phyloP scores from a whole-genome alignment of 805 yeast genomes.

The Metschnikowia peoriensis region DNA sequence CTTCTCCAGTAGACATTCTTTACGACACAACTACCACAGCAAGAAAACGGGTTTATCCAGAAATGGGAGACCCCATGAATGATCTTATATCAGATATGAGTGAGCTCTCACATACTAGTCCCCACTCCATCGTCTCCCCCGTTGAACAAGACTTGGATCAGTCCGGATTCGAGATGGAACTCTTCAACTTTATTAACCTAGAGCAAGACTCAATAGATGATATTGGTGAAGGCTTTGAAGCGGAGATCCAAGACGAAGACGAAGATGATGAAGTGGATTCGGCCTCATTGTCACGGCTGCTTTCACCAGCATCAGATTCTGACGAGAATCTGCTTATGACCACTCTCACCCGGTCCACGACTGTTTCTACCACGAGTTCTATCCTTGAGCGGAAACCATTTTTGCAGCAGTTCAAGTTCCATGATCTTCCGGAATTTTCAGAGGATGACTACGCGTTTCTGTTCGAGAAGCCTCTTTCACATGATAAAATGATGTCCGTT shows the following conservation, averaged over 20 bases:
- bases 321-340: slow-evolving; percentile 38
- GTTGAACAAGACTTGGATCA: slow-evolving; percentile 5
- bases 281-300: slow-evolving; percentile 34
- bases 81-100: slow-evolving; percentile 29
- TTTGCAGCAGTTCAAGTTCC: slow-evolving; percentile 22
- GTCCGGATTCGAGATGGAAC: slow-evolving; percentile 17
- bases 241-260: slow-evolving; percentile 20
- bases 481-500: slow-evolving; percentile 21
- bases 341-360: slow-evolving; percentile 40
- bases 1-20: slow-evolving; percentile 8
- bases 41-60: slow-evolving; percentile 19
- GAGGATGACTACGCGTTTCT: slow-evolving; percentile 19
- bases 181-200: slow-evolving; percentile 27
- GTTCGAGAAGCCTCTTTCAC: slow-evolving; percentile 17
- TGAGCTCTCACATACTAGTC: slow-evolving; percentile 24
- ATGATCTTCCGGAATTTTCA: slow-evolving; percentile 34
- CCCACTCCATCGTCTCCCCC: slow-evolving; percentile 10
- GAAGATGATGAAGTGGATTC: slow-evolving; percentile 22
- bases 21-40: slow-evolving; percentile 21
- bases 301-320: slow-evolving; percentile 36
- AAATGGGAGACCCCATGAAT: slow-evolving; percentile 21
- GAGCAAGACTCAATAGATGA: slow-evolving; percentile 23
- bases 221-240: slow-evolving; percentile 1
- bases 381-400: slow-evolving; percentile 14
- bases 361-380: slow-evolving; percentile 35